These are phyloP conservation scores for Podospora tetraspora DNA, from an alignment of 495 filamentous ascomycete genomes.

Conservation along the genomic window DNA sequence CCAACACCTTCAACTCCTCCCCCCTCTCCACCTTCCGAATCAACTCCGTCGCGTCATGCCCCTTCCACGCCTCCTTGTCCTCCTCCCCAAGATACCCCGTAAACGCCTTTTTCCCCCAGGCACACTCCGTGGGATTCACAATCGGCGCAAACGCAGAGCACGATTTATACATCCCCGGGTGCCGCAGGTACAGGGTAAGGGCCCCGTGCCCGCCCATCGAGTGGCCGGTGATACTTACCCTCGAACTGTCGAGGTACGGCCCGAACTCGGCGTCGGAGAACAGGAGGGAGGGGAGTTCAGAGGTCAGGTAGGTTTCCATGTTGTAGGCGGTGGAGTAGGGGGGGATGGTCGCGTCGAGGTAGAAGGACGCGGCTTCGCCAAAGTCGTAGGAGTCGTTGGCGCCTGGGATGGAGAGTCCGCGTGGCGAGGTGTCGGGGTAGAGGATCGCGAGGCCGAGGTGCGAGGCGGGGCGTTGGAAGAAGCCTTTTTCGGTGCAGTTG, in stretches of 20 bases:
- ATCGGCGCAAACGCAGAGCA: constrained; percentile 92
- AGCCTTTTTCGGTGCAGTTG: constrained; percentile 94
- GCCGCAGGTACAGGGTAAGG: constrained; percentile 82
- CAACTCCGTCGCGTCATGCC: constrained; percentile 90
- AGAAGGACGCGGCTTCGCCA: constrained; percentile 86
- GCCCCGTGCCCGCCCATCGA: constrained; percentile 97
- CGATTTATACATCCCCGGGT: constrained; percentile 81
- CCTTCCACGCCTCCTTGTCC: constrained; percentile 67
- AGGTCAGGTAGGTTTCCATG: constrained; percentile 87
- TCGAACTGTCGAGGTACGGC: constrained; percentile 55
- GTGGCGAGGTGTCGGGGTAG: constrained; percentile 91
- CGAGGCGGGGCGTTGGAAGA: constrained; percentile 79
- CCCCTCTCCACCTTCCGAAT: constrained; percentile 63
- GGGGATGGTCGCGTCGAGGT: constrained; percentile 77
- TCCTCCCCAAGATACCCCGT: constrained; percentile 74
- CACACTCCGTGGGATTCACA: constrained; percentile 74
- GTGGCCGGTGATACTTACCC: constrained; percentile 83
- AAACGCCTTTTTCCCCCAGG: constrained; percentile 97
- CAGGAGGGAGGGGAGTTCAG: constrained; percentile 72
- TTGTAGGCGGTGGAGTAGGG: constrained; percentile 73
- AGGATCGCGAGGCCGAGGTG: constrained; percentile 78
- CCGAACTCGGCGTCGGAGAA: constrained; percentile 54
- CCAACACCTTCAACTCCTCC: constrained; percentile 60
- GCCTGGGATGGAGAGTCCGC: constrained; percentile 70
- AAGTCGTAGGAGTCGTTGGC: constrained; percentile 88